Conservation (phyloP, 2,329 filamentous ascomycete species). For the Aureobasidium sp. region DNA sequence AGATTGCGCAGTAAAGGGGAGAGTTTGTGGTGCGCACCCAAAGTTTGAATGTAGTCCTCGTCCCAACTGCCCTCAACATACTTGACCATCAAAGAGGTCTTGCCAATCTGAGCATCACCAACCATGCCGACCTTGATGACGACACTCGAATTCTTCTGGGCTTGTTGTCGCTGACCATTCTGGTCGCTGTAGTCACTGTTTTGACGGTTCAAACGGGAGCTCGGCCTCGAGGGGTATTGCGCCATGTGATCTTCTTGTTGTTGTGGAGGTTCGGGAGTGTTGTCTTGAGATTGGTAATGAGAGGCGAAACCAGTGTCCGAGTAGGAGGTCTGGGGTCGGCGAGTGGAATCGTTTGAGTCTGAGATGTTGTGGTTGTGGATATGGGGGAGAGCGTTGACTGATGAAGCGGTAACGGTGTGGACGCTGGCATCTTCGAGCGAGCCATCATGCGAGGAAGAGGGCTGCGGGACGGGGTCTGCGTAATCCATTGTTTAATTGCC, state of each 20-base stretch:
- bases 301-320: constrained; percentile 44
- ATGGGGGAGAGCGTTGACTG: constrained; percentile 31
- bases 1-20: not conserved
- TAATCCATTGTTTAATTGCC: constrained; percentile 11
- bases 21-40: constrained; percentile 49
- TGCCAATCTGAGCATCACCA: constrained; percentile 96
- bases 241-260: constrained; percentile 29
- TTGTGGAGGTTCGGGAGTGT: constrained; percentile 29
- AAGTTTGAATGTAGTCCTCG: constrained; percentile 97
- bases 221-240: constrained; percentile 36
- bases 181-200: constrained; percentile 30
- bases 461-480: constrained; percentile 1
- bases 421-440: constrained; percentile 42
- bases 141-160: constrained; percentile 55
- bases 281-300: constrained; percentile 39
- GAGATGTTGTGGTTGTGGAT: constrained; percentile 35
- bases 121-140: constrained; percentile 99
- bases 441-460: constrained; percentile 21
- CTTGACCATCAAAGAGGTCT: constrained; percentile 99
- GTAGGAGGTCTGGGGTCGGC: constrained; percentile 48
- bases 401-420: constrained; percentile 41
- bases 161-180: constrained; percentile 32
- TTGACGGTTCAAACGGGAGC: constrained; percentile 18
- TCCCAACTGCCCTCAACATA: constrained; percentile 99
- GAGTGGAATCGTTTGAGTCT: constrained; percentile 37